These are phyloP conservation scores for Lasiodiplodia sp. DNA, from an alignment of 2,329 filamentous ascomycete species.

Conservation along the genomic window DNA sequence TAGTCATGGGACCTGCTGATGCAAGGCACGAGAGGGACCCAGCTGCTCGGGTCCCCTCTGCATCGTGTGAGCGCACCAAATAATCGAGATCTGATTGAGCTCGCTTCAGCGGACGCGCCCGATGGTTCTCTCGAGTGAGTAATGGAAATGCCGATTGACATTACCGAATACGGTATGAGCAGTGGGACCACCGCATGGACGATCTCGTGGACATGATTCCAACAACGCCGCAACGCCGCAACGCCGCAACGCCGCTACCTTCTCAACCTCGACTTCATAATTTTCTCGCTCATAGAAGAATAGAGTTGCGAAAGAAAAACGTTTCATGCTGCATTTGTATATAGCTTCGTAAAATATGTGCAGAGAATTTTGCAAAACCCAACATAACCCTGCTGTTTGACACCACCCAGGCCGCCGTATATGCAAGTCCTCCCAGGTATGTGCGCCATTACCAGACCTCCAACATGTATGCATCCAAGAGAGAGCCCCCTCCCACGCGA, in stretches of 20 bases:
- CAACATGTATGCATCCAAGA: neutral
- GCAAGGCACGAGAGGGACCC: conserved; percentile 16
- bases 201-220: neutral
- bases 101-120: neutral
- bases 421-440: conserved; percentile 12
- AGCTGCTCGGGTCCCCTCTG: neutral
- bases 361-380: neutral
- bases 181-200: neutral
- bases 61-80: neutral
- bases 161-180: neutral
- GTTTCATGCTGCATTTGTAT: neutral
- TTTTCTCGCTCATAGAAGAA: neutral
- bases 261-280: neutral
- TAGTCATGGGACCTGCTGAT: conserved; percentile 12
- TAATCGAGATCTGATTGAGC: neutral
- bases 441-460: conserved; percentile 7
- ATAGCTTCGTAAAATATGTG: conserved; percentile 13
- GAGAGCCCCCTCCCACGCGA: neutral
- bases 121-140: neutral
- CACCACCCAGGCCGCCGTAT: neutral
- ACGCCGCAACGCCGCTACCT: neutral
- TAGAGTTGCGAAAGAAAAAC: neutral
- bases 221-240: neutral
- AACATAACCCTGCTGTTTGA: neutral
- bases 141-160: neutral